These are phyloP conservation scores for Hygrophorus pudorinus DNA, from an alignment of 768 basidiomycete genomes.

Conservation along the genomic window DNA sequence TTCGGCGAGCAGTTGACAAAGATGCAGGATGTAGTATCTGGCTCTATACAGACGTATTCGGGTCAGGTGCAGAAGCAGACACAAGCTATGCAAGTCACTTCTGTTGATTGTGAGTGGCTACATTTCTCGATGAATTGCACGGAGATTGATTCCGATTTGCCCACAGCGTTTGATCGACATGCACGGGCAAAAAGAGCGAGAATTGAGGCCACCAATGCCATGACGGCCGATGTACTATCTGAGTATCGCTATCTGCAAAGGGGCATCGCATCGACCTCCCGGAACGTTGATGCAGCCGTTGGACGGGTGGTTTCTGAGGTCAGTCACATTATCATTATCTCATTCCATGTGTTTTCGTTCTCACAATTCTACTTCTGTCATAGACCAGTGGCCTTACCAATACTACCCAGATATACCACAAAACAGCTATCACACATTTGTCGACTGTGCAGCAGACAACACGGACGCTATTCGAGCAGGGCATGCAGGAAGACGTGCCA, in stretches of 20 bases:
- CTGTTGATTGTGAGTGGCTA: constrained; percentile 29
- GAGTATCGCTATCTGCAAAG: constrained; percentile 43
- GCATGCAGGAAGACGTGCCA: constrained; percentile 49
- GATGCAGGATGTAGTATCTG: constrained; percentile 34
- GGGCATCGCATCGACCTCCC: constrained; percentile 39
- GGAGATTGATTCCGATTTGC: constrained; percentile 1
- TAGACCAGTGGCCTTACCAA: constrained; percentile 34
- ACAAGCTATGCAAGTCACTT: constrained; percentile 32
- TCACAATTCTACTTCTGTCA: not conserved
- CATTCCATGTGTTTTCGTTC: not conserved
- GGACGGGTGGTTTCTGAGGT: constrained; percentile 45
- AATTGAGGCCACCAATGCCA: constrained; percentile 42
- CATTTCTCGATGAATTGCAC: not conserved
- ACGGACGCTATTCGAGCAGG: constrained; percentile 43
- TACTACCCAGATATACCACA: constrained; percentile 34
- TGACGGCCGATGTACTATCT: constrained; percentile 40
- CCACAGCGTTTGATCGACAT: constrained; percentile 51
- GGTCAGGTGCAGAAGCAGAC: constrained; percentile 40
- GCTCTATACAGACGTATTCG: constrained; percentile 41
- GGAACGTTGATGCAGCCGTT: constrained; percentile 33
- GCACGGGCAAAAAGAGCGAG: constrained; percentile 58
- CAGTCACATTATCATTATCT: constrained; percentile 15
- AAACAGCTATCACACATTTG: constrained; percentile 32
- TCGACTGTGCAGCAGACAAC: constrained; percentile 39
- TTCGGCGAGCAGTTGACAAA: constrained; percentile 32